Evolutionary conservation across 164 flowering plant genomes (phyloP).

Genomic region (Umbellularia californica): DNA sequence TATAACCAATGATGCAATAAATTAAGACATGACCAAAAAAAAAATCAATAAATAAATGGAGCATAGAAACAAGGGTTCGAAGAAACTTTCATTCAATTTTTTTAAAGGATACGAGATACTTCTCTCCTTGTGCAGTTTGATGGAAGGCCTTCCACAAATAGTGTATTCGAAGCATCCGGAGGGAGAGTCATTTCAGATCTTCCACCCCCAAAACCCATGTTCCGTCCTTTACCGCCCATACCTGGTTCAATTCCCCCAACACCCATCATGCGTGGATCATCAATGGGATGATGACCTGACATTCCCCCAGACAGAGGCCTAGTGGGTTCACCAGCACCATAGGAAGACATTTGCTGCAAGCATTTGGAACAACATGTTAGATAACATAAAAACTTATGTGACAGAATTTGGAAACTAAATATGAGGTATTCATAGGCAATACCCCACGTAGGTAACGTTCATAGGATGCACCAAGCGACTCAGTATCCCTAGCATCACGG

Average conservation of each 20-base stretch:
- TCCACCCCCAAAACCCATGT: conserved; percentile 40
- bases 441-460: conserved; percentile 78
- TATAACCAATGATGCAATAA: background rate
- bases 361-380: conserved; percentile 14
- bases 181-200: conserved; percentile 54
- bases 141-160: conserved; percentile 91
- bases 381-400: background rate
- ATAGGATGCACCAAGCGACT: conserved; percentile 70
- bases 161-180: conserved; percentile 73
- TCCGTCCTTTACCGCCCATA: conserved; percentile 33
- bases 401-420: background rate
- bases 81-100: no score
- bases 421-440: conserved; percentile 7
- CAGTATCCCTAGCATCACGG: conserved; percentile 50
- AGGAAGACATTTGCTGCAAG: conserved; percentile 51
- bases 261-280: conserved; percentile 47
- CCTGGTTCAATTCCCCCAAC: conserved; percentile 40
- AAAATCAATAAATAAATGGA: background rate
- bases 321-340: conserved; percentile 49
- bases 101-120: conserved; percentile 87
- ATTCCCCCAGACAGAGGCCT: conserved; percentile 45
- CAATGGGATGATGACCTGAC: conserved; percentile 35
- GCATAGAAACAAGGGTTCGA: background rate
- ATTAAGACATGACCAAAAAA: background rate
- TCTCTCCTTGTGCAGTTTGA: conserved; percentile 71